Evolutionary conservation across 2,329 filamentous ascomycete genomes (phyloP).

Genomic region (Amauroascus niger): DNA sequence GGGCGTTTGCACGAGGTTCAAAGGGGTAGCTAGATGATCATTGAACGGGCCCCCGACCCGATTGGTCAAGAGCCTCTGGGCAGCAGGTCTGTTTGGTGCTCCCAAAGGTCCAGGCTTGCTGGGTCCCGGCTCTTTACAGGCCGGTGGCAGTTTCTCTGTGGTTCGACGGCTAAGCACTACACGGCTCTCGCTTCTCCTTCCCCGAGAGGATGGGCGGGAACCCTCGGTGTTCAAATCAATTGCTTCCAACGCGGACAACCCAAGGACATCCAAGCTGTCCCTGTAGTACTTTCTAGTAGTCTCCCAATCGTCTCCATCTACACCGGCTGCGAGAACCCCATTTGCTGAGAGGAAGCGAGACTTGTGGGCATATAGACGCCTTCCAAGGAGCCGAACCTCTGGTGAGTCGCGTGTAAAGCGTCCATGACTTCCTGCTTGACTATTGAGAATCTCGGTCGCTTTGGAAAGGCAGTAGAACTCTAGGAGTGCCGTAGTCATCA

Average conservation of each 20-base stretch:
- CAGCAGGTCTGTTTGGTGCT: neutral
- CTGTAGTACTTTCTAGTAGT: conserved; percentile 34
- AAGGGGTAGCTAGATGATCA: neutral
- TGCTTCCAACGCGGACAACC: conserved; percentile 30
- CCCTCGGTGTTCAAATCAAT: conserved; percentile 23
- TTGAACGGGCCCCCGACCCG: neutral
- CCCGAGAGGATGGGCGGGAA: conserved; percentile 19
- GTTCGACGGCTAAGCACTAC: conserved; percentile 2
- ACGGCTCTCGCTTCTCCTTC: conserved; percentile 16
- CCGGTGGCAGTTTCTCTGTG: neutral
- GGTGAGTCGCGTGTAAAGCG: conserved; percentile 35
- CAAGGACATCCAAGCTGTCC: conserved; percentile 36
- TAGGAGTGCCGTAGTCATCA: conserved; percentile 38
- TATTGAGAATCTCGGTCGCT: conserved; percentile 39
- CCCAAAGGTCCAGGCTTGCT: too few relatives aligned
- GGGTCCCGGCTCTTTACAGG: neutral
- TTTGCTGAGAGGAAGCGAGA: conserved; percentile 35
- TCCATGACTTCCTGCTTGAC: conserved; percentile 27
- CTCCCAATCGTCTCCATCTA: conserved; percentile 32
- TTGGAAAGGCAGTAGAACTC: conserved; percentile 38
- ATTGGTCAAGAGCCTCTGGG: conserved; percentile 15
- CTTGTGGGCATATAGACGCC: conserved; percentile 34
- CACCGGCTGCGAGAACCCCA: conserved; percentile 33
- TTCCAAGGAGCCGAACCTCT: conserved; percentile 36
- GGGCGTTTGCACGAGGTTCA: conserved; percentile 12